These are phyloP conservation scores for Picochlorum sp. DNA, from an alignment of 139 green algal genomes.

Conservation along the genomic window DNA sequence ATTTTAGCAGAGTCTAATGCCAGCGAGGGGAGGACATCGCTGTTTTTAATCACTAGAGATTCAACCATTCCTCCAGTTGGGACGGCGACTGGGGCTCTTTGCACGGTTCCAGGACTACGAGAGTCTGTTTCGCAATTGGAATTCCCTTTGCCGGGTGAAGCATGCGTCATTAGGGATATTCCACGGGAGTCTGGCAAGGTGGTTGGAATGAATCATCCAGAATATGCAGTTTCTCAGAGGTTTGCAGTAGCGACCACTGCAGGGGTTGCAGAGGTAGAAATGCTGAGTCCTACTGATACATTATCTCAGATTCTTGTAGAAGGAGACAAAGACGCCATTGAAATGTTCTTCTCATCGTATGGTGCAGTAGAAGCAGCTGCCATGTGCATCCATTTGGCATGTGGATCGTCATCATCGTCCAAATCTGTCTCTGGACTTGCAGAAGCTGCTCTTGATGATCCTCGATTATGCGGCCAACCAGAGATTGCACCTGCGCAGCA, in stretches of 20 bases:
- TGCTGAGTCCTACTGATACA: constrained; percentile 59
- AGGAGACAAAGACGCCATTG: constrained; percentile 39
- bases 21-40: constrained; percentile 15
- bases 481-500: constrained; percentile 9
- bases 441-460: constrained; percentile 59
- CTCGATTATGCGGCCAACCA: constrained; percentile 62
- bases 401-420: constrained; percentile 13
- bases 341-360: constrained; percentile 72
- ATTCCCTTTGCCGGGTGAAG: constrained; percentile 46
- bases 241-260: constrained; percentile 74
- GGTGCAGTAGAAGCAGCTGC: constrained; percentile 66
- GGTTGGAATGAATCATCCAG: not conserved
- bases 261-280: constrained; percentile 68
- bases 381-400: constrained; percentile 84
- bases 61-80: constrained; percentile 41
- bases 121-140: constrained; percentile 66
- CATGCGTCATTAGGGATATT: constrained; percentile 15
- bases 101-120: constrained; percentile 41
- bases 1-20: constrained; percentile 53
- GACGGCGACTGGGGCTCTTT: constrained; percentile 33
- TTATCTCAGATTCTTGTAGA: constrained; percentile 57
- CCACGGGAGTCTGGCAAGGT: not conserved
- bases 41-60: constrained; percentile 35
- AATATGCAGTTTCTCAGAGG: constrained; percentile 12
- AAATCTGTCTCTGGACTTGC: constrained; percentile 25